Evolutionary conservation across 1,284 basidiomycete genomes (phyloP).

Genomic region (Phaffia rhodozyma): DNA sequence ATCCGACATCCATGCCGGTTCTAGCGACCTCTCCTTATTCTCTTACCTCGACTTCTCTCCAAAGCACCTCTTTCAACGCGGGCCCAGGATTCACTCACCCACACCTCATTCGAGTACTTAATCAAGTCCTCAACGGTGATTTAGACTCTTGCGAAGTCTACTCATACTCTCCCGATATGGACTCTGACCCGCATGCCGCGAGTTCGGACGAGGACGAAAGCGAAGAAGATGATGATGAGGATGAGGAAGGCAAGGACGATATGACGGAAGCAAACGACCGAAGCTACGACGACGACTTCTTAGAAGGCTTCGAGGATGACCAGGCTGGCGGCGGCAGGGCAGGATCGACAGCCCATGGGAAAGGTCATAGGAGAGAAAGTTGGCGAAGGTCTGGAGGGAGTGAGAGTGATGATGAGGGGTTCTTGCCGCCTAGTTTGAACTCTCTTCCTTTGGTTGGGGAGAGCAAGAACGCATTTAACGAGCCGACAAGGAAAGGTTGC

Average conservation of each 20-base stretch:
- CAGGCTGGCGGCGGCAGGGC: slow-evolving; percentile 24
- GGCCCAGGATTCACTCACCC: slow-evolving; percentile 49
- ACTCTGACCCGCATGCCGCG: slow-evolving; percentile 85
- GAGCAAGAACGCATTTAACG: background rate
- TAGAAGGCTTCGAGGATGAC: slow-evolving; percentile 27
- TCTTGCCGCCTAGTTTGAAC: slow-evolving; percentile 7
- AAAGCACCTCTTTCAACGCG: slow-evolving; percentile 15
- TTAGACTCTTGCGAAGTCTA: slow-evolving; percentile 90
- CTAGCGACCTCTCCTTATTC: slow-evolving; percentile 14
- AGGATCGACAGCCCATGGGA: slow-evolving; percentile 22
- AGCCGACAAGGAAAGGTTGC: slow-evolving; percentile 10
- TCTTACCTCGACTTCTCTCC: slow-evolving; percentile 16
- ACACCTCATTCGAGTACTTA: slow-evolving; percentile 69
- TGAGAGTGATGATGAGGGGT: slow-evolving; percentile 1
- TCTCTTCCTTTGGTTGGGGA: slow-evolving; percentile 8
- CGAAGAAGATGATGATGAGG: slow-evolving; percentile 60
- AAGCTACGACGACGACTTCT: slow-evolving; percentile 25
- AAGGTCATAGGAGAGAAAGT: slow-evolving; percentile 22
- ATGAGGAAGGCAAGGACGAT: slow-evolving; percentile 26
- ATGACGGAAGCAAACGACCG: slow-evolving; percentile 22
- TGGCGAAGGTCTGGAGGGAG: background rate
- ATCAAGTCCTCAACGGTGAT: slow-evolving; percentile 63
- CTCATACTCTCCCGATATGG: slow-evolving; percentile 85
- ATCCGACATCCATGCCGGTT: slow-evolving; percentile 19
- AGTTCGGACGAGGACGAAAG: slow-evolving; percentile 56